Conservation (phyloP, 1,284 basidiomycete species). For the Heterobasidion irregulare region DNA sequence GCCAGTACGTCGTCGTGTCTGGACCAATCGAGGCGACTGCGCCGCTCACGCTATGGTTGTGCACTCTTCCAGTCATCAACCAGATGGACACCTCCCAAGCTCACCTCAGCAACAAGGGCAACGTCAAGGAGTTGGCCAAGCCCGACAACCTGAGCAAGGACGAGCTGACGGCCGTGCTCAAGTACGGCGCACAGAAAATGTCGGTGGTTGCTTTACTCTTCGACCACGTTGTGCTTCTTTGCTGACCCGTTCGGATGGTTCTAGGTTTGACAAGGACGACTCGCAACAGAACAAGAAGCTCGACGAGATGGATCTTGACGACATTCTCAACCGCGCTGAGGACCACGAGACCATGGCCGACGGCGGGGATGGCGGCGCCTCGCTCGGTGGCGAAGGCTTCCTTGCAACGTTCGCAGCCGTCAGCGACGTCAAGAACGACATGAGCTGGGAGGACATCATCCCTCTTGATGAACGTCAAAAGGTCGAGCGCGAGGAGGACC, state of each 20-base stretch:
- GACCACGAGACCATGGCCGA: slow-evolving; percentile 91
- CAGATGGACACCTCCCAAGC: slow-evolving; percentile 99
- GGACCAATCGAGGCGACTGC: not conserved
- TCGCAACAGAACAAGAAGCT: slow-evolving; percentile 90
- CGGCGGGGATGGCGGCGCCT: slow-evolving; percentile 71
- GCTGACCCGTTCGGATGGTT: slow-evolving; percentile 6
- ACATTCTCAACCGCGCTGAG: slow-evolving; percentile 95
- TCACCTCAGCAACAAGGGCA: slow-evolving; percentile 80
- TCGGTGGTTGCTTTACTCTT: slow-evolving; percentile 27
- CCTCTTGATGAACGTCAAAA: slow-evolving; percentile 87
- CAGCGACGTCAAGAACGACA: slow-evolving; percentile 96
- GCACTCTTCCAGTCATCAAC: slow-evolving; percentile 73
- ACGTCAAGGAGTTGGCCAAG: slow-evolving; percentile 64
- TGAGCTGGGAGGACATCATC: slow-evolving; percentile 99
- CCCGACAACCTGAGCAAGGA: slow-evolving; percentile 94
- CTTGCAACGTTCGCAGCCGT: slow-evolving; percentile 93
- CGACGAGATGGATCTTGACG: slow-evolving; percentile 98
- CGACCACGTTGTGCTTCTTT: slow-evolving; percentile 7
- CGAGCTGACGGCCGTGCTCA: slow-evolving; percentile 96
- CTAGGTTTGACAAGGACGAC: slow-evolving; percentile 95
- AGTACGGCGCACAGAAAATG: slow-evolving; percentile 99
- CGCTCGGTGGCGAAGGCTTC: slow-evolving; percentile 95
- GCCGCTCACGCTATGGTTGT: not conserved
- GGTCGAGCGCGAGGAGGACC: slow-evolving; percentile 79
- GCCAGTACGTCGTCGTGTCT: slow-evolving; percentile 66